These are phyloP conservation scores for Pneumocystis canis DNA, from an alignment of 1,139 yeast genomes.

Conservation along the genomic window DNA sequence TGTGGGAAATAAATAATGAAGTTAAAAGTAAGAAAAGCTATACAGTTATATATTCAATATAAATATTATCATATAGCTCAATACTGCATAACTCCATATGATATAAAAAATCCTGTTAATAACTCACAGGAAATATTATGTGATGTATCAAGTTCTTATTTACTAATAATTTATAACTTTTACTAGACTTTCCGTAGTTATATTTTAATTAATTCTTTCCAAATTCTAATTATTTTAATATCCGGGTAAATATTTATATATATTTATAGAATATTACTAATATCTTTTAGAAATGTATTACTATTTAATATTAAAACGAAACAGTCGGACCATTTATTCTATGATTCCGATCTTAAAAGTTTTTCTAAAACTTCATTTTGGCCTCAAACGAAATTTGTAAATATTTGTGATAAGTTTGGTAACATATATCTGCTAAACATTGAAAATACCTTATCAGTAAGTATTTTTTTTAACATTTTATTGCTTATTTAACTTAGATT, in stretches of 20 bases:
- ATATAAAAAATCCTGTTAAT: neutral
- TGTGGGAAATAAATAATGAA: slow-evolving; percentile 37
- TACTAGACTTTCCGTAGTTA: neutral
- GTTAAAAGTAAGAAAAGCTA: neutral
- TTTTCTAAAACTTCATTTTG: neutral
- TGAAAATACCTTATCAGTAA: neutral
- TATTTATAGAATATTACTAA: neutral
- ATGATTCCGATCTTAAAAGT: neutral
- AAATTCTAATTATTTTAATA: neutral
- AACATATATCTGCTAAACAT: neutral
- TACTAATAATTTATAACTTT: neutral
- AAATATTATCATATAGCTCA: neutral
- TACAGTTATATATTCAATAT: neutral
- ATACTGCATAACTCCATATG: neutral
- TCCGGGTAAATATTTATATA: neutral
- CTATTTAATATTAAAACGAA: neutral
- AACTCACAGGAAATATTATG: neutral
- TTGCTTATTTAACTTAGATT: neutral
- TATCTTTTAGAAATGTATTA: neutral
- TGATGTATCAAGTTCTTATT: neutral
- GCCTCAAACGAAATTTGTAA: neutral
- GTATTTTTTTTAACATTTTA: neutral
- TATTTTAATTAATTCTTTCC: neutral
- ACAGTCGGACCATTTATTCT: neutral
- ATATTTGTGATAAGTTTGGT: neutral